Conservation (phyloP, 108 stramenopile genomes). For the Discostella stelligeroides region DNA sequence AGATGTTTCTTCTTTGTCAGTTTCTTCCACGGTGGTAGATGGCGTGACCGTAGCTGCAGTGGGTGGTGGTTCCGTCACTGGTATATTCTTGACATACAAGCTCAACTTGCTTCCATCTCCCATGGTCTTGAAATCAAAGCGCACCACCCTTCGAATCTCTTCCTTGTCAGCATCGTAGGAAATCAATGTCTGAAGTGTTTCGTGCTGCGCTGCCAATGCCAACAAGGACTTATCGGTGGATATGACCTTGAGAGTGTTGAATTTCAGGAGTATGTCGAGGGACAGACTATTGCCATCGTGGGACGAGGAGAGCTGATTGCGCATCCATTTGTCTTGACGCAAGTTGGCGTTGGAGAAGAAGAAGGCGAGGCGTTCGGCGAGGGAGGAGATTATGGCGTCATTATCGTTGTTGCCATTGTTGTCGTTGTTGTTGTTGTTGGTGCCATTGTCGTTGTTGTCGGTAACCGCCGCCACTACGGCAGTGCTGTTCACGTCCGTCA, state of each 20-base stretch:
- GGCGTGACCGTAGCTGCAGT: no score
- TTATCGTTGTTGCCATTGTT: neutral
- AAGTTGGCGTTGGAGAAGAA: slow-evolving; percentile 92
- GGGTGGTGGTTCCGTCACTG: slow-evolving; percentile 58
- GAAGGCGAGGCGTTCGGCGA: slow-evolving; percentile 82
- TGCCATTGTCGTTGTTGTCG: no score
- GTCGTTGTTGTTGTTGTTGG: no score
- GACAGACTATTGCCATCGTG: slow-evolving; percentile 49
- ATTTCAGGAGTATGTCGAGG: slow-evolving; percentile 65
- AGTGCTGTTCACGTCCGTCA: no score
- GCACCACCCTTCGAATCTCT: slow-evolving; percentile 61
- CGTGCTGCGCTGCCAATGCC: slow-evolving; percentile 63
- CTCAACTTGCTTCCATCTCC: slow-evolving; percentile 66
- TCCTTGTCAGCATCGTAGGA: slow-evolving; percentile 54
- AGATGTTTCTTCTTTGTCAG: no score
- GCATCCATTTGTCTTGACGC: slow-evolving; percentile 84
- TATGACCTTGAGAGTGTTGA: slow-evolving; percentile 78
- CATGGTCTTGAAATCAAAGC: slow-evolving; percentile 76
- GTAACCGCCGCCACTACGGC: no score
- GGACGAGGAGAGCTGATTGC: slow-evolving; percentile 55
- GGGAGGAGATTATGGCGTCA: slow-evolving; percentile 10
- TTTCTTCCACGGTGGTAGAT: no score
- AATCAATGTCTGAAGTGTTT: slow-evolving; percentile 38
- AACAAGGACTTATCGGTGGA: slow-evolving; percentile 56
- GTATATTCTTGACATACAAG: slow-evolving; percentile 69